Conservation (phyloP, 1,284 basidiomycete genomes). For the Schizopora paradoxa region DNA sequence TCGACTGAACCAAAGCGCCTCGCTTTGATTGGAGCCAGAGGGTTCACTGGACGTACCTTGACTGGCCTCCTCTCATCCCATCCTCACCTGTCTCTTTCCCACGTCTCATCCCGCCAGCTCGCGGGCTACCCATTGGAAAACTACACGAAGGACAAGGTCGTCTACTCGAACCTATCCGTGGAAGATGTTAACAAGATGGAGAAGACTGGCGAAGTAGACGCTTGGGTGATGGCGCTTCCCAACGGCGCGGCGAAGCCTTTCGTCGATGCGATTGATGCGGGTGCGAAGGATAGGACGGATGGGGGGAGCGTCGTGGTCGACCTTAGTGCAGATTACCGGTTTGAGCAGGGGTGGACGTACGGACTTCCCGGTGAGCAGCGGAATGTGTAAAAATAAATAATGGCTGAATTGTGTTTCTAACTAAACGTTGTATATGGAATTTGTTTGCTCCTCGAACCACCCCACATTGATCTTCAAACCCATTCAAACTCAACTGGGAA, state of each 20-base stretch:
- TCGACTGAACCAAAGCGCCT: conserved; percentile 77
- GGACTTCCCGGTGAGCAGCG: conserved; percentile 91
- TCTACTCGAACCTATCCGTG: conserved; percentile 75
- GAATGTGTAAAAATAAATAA: conserved; percentile 16
- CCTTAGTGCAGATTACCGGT: conserved; percentile 92
- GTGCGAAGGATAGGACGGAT: conserved; percentile 48
- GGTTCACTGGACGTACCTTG: conserved; percentile 92
- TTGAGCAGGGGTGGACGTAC: conserved; percentile 94
- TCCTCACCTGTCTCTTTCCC: conserved; percentile 83
- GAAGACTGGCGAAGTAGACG: conserved; percentile 83
- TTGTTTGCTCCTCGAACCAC: conserved; percentile 23
- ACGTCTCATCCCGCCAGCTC: conserved; percentile 95
- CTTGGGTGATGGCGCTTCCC: conserved; percentile 97
- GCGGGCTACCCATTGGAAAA: conserved; percentile 77
- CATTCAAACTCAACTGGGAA: conserved; percentile 19
- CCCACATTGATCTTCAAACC: conserved; percentile 23
- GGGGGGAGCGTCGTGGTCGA: conserved; percentile 81
- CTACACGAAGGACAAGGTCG: conserved; percentile 77
- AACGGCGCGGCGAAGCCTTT: conserved; percentile 98
- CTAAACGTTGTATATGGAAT: conserved; percentile 16
- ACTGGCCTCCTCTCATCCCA: conserved; percentile 82
- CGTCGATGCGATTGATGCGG: conserved; percentile 88
- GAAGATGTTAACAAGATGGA: conserved; percentile 84
- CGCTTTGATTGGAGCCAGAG: conserved; percentile 94
- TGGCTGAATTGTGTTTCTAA: conserved; percentile 8